Evolutionary conservation across 129 eudicot genomes (phyloP).

Genomic region (Tanacetum coccineum): DNA sequence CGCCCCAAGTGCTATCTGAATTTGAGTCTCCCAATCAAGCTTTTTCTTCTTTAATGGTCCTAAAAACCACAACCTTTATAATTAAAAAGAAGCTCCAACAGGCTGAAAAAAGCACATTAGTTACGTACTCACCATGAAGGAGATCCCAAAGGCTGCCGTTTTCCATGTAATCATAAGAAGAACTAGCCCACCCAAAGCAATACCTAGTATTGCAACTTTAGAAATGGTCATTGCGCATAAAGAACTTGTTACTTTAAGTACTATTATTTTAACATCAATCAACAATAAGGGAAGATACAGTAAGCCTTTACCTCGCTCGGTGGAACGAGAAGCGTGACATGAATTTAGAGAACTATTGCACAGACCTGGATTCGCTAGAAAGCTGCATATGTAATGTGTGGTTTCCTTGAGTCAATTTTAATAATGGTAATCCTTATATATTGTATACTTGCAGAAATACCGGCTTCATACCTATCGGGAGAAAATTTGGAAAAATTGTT

Average conservation of each 20-base stretch:
- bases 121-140: conserved; percentile 66
- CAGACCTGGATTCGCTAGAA: conserved; percentile 72
- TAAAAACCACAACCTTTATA: conserved; percentile 19
- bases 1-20: conserved; percentile 78
- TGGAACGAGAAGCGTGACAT: conserved; percentile 57
- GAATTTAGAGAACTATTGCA: conserved; percentile 66
- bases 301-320: conserved; percentile 56
- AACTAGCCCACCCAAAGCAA: conserved; percentile 79
- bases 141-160: conserved; percentile 99
- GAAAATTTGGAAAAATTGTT: conserved; percentile 86
- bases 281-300: not conserved
- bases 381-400: conserved; percentile 38
- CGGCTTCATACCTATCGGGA: conserved; percentile 65
- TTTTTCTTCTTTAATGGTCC: conserved; percentile 81
- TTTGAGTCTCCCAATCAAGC: conserved; percentile 90
- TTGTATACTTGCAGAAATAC: not conserved
- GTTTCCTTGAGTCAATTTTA: not conserved
- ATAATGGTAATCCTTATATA: not conserved
- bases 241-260: not conserved
- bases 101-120: not conserved
- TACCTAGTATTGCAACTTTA: conserved; percentile 87
- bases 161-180: conserved; percentile 95
- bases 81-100: not conserved
- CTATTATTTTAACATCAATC: not conserved
- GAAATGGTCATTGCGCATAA: conserved; percentile 50